Conservation (phyloP, 2,329 filamentous ascomycete genomes). For the Lanzia echinophila region DNA sequence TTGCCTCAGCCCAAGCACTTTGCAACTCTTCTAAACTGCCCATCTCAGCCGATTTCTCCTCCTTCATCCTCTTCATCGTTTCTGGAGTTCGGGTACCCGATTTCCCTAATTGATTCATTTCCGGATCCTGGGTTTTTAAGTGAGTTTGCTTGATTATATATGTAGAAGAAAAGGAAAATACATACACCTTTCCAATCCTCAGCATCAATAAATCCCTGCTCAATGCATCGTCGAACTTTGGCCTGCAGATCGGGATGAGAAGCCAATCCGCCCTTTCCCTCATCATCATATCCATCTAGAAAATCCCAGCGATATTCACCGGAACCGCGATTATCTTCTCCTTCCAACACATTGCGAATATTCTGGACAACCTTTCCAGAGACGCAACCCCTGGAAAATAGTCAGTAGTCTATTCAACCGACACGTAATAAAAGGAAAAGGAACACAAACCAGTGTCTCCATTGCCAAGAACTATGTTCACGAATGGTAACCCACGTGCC, state of each 20-base stretch:
- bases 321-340: constrained; percentile 39
- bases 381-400: constrained; percentile 71
- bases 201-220: constrained; percentile 72
- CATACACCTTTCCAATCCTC: constrained; percentile 86
- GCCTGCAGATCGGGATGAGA: constrained; percentile 55
- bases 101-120: constrained; percentile 30
- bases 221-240: constrained; percentile 66
- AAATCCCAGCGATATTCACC: constrained; percentile 37
- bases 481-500: constrained; percentile 63
- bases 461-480: constrained; percentile 59
- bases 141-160: neutral
- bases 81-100: constrained; percentile 21
- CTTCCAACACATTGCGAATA: constrained; percentile 49
- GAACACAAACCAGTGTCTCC: constrained; percentile 73
- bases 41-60: constrained; percentile 14
- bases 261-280: constrained; percentile 49
- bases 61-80: constrained; percentile 20
- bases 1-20: constrained; percentile 10
- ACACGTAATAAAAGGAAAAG: neutral
- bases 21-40: constrained; percentile 14
- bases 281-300: constrained; percentile 69
- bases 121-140: constrained; percentile 28
- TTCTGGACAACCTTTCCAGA: constrained; percentile 68
- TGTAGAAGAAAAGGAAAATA: constrained; percentile 15
- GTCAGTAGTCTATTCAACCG: neutral